A percentile compares a stretch with the other conserved stretches of the same genome.
phyloP scores from a whole-genome alignment of 371 early-diverging fungal species.

The Mucor saturninus region DNA sequence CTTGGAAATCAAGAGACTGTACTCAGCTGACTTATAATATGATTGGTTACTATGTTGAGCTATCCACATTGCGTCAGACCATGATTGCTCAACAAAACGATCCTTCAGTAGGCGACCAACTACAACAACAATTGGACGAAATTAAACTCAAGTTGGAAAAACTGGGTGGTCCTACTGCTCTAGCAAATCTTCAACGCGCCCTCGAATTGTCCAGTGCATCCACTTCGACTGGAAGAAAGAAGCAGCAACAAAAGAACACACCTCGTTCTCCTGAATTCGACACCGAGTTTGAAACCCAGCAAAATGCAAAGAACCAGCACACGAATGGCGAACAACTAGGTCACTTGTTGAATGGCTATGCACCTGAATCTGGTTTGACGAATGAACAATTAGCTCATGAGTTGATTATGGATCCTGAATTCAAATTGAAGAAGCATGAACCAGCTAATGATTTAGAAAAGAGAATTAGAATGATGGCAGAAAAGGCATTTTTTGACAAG shows the following conservation, averaged over 20 bases:
- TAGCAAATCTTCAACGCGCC: slow-evolving; percentile 32
- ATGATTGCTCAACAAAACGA: slow-evolving; percentile 44
- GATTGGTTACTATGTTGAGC: slow-evolving; percentile 71
- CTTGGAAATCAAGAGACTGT: slow-evolving; percentile 75
- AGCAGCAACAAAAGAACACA: slow-evolving; percentile 20
- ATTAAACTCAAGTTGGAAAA: slow-evolving; percentile 36
- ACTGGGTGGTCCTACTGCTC: slow-evolving; percentile 32
- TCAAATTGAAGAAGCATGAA: slow-evolving; percentile 48
- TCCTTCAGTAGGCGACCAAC: slow-evolving; percentile 60
- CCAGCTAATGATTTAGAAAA: slow-evolving; percentile 49
- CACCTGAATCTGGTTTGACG: slow-evolving; percentile 30
- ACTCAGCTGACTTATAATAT: slow-evolving; percentile 63
- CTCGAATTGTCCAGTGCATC: slow-evolving; percentile 19
- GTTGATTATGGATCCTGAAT: slow-evolving; percentile 78
- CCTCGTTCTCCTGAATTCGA: slow-evolving; percentile 24
- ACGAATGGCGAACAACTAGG: slow-evolving; percentile 30
- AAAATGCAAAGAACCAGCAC: neutral
- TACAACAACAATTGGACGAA: slow-evolving; percentile 57
- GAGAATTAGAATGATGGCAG: slow-evolving; percentile 58
- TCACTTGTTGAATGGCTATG: slow-evolving; percentile 32
- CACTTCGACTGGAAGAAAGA: slow-evolving; percentile 20
- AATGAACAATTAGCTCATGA: slow-evolving; percentile 83
- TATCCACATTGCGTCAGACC: slow-evolving; percentile 70
- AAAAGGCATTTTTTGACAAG: slow-evolving; percentile 69
- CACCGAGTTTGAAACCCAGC: slow-evolving; percentile 2